These are phyloP conservation scores for Monosporascus sp. DNA, from an alignment of 2,329 filamentous ascomycete genomes.

Conservation along the genomic window DNA sequence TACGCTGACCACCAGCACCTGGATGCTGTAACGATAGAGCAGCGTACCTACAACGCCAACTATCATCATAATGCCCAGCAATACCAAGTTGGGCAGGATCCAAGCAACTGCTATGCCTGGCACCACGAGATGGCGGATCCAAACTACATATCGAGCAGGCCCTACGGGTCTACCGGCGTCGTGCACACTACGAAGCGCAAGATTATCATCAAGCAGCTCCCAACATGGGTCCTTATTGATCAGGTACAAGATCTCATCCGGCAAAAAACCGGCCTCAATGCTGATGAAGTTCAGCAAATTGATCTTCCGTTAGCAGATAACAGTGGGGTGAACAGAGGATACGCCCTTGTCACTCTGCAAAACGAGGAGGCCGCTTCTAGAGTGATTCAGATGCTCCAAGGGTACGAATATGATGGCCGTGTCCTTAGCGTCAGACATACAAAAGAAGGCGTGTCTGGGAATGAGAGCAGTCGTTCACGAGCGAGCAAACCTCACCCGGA, in stretches of 20 bases:
- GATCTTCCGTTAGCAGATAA: slow-evolving; percentile 18
- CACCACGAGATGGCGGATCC: slow-evolving; percentile 7
- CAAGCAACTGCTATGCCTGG: slow-evolving; percentile 13
- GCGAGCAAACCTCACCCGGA: not conserved
- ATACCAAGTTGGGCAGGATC: slow-evolving; percentile 13
- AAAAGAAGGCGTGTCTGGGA: slow-evolving; percentile 23
- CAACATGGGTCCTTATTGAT: slow-evolving; percentile 14
- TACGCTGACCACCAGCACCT: slow-evolving; percentile 12
- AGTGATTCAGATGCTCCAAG: slow-evolving; percentile 20
- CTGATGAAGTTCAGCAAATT: slow-evolving; percentile 20
- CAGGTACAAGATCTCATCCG: slow-evolving; percentile 23
- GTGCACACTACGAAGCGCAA: slow-evolving; percentile 22
- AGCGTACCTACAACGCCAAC: slow-evolving; percentile 8
- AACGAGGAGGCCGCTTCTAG: slow-evolving; percentile 22
- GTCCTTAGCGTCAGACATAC: slow-evolving; percentile 19
- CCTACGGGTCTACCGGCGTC: slow-evolving; percentile 4
- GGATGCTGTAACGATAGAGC: slow-evolving; percentile 10
- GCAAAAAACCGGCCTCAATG: slow-evolving; percentile 18
- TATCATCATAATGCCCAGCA: slow-evolving; percentile 10
- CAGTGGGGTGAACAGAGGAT: slow-evolving; percentile 19
- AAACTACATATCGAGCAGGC: slow-evolving; percentile 1
- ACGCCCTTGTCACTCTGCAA: slow-evolving; percentile 21
- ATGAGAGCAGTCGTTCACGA: slow-evolving; percentile 11
- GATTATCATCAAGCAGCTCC: slow-evolving; percentile 25
- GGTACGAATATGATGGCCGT: slow-evolving; percentile 19